Evolutionary conservation across 2,329 filamentous ascomycete species (phyloP).

Genomic region (Alternaria burnsii): DNA sequence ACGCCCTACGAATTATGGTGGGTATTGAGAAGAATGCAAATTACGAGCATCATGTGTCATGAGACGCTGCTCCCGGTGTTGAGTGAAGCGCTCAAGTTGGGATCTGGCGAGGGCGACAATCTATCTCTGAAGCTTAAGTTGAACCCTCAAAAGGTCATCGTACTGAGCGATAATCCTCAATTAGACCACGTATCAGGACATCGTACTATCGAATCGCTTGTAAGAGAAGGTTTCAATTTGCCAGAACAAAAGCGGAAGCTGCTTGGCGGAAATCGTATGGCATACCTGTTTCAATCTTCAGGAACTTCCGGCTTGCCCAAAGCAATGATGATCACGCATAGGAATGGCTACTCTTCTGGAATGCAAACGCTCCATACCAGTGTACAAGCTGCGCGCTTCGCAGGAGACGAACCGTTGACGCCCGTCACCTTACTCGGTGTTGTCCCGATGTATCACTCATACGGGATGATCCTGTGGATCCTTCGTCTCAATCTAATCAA

Average conservation of each 20-base stretch:
- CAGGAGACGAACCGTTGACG: conserved; percentile 31
- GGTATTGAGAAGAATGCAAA: conserved; percentile 45
- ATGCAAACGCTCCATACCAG: conserved; percentile 38
- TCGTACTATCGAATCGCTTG: conserved; percentile 37
- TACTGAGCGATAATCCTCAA: conserved; percentile 35
- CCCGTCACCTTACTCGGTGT: conserved; percentile 32
- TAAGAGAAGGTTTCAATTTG: conserved; percentile 28
- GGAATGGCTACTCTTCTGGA: conserved; percentile 36
- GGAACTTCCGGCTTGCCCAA: conserved; percentile 46
- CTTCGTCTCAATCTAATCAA: conserved; percentile 35
- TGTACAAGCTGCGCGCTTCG: conserved; percentile 31
- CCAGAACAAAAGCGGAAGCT: conserved; percentile 30
- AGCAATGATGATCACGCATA: conserved; percentile 47
- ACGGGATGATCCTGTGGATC: conserved; percentile 45
- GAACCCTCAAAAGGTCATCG: conserved; percentile 33
- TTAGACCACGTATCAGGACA: conserved; percentile 29
- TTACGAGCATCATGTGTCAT: conserved; percentile 39
- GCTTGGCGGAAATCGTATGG: conserved; percentile 35
- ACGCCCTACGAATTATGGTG: conserved; percentile 46
- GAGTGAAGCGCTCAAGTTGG: conserved; percentile 35
- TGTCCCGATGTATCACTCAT: conserved; percentile 45
- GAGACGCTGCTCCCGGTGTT: conserved; percentile 39
- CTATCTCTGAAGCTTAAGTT: conserved; percentile 31
- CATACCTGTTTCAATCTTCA: conserved; percentile 42
- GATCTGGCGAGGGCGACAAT: conserved; percentile 33